These are phyloP conservation scores for Solanum bukasovii DNA, from an alignment of 257 asterid genomes.

Conservation along the genomic window DNA sequence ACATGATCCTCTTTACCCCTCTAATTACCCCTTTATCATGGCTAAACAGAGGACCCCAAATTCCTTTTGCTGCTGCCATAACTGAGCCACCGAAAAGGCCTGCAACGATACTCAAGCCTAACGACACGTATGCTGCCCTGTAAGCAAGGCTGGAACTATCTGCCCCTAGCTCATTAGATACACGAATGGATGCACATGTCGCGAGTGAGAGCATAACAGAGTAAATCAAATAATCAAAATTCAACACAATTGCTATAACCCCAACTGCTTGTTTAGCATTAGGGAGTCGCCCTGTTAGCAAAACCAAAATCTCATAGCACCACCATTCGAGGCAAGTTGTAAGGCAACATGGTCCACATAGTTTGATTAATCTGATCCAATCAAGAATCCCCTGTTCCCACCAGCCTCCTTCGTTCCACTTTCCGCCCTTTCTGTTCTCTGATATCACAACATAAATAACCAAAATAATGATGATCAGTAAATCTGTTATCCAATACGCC, in stretches of 20 bases:
- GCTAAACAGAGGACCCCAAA: constrained; percentile 64
- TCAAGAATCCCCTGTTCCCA: constrained; percentile 33
- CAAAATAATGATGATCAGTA: constrained; percentile 20
- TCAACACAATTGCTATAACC: constrained; percentile 57
- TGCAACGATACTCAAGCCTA: constrained; percentile 8
- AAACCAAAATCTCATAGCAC: constrained; percentile 74
- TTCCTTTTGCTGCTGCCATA: constrained; percentile 42
- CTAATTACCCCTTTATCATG: constrained; percentile 31
- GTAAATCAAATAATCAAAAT: constrained; percentile 69
- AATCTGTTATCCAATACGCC: constrained; percentile 79
- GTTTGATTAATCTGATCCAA: constrained; percentile 46
- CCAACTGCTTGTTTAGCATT: constrained; percentile 47
- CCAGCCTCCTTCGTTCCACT: constrained; percentile 78
- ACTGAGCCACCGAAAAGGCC: constrained; percentile 43
- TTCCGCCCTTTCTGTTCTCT: constrained; percentile 30
- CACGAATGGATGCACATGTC: constrained; percentile 66
- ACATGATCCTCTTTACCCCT: constrained; percentile 42
- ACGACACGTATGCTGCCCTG: constrained; percentile 28
- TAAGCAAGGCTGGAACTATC: constrained; percentile 21
- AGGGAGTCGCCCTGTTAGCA: constrained; percentile 56
- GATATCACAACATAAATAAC: constrained; percentile 26
- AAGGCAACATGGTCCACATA: constrained; percentile 67
- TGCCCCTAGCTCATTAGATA: constrained; percentile 78
- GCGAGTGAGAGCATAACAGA: constrained; percentile 63
- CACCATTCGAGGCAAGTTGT: constrained; percentile 95